A percentile compares a stretch with the other conserved stretches of the same genome.
phyloP scores from a whole-genome alignment of 164 flowering plant genomes.

The Malania oleifera region DNA sequence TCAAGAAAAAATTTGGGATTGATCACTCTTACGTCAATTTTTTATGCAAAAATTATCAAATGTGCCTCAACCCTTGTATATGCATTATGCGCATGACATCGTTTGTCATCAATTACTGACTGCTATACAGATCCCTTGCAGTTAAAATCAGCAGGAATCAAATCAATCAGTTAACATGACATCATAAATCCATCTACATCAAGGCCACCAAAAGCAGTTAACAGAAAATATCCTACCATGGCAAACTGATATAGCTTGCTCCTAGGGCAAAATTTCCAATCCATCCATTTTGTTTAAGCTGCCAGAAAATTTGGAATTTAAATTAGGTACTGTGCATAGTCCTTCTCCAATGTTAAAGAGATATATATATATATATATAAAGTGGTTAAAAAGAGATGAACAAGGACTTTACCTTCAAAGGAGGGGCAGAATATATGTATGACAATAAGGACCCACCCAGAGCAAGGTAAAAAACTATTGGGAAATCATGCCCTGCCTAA shows the following conservation, averaged over 20 bases:
- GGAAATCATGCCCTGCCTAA: slow-evolving; percentile 88
- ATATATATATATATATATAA: neutral
- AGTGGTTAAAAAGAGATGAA: neutral
- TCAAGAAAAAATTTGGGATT: neutral
- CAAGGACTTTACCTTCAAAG: slow-evolving; percentile 64
- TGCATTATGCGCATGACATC: too few species aligned
- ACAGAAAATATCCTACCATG: slow-evolving; percentile 54
- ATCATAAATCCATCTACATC: too few species aligned
- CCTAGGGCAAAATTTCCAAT: slow-evolving; percentile 95
- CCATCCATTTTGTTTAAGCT: slow-evolving; percentile 99
- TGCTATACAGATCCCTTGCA: neutral
- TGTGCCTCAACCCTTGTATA: too few species aligned
- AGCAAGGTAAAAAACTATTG: slow-evolving; percentile 79
- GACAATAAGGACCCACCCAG: slow-evolving; percentile 88
- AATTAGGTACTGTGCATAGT: neutral
- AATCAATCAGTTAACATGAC: too few species aligned
- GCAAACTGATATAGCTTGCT: slow-evolving; percentile 91
- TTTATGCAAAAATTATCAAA: neutral
- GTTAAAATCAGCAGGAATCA: neutral
- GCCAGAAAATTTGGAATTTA: slow-evolving; percentile 19
- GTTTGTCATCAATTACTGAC: neutral
- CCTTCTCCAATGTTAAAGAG: slow-evolving; percentile 2
- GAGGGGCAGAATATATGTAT: slow-evolving; percentile 95
- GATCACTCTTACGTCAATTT: neutral
- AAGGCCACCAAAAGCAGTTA: neutral